phyloP scores from a whole-genome alignment of 495 filamentous ascomycete species.

The Tricharina praecox region DNA sequence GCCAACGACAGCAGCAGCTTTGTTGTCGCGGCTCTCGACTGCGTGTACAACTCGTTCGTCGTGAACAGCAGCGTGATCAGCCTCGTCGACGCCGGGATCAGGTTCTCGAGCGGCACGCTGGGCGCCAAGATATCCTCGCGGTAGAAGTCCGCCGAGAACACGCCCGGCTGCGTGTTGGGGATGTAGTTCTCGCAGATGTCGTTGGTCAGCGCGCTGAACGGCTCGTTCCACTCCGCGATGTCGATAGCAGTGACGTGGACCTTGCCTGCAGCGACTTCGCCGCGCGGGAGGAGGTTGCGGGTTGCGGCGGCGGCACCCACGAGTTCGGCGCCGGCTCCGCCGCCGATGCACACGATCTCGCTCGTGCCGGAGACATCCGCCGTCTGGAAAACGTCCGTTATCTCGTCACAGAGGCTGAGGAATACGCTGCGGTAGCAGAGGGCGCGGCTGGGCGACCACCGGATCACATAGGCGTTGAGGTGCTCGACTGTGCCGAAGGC shows the following conservation, averaged over 20 bases:
- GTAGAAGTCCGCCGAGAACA: slow-evolving; percentile 10
- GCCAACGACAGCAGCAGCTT: slow-evolving; percentile 51
- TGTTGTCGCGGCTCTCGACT: slow-evolving; percentile 57
- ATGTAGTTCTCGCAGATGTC: background rate
- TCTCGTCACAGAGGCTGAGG: slow-evolving; percentile 30
- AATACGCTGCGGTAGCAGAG: slow-evolving; percentile 62
- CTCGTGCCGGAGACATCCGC: slow-evolving; percentile 8
- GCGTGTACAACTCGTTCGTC: slow-evolving; percentile 82
- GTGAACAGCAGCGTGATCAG: slow-evolving; percentile 84
- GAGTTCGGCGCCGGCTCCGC: slow-evolving; percentile 71
- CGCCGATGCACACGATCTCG: slow-evolving; percentile 57
- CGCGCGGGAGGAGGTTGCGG: too few relatives aligned
- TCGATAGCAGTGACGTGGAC: slow-evolving; percentile 55
- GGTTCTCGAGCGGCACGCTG: background rate
- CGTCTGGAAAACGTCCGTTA: slow-evolving; percentile 25
- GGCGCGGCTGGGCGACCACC: slow-evolving; percentile 72
- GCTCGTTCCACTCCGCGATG: slow-evolving; percentile 54
- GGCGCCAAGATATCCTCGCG: slow-evolving; percentile 5
- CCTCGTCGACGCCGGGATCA: slow-evolving; percentile 22
- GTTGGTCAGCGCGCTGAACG: slow-evolving; percentile 30
- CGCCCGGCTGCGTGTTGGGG: background rate
- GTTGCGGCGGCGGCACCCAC: slow-evolving; percentile 50
- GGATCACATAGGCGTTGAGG: slow-evolving; percentile 61
- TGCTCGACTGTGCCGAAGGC: slow-evolving; percentile 57
- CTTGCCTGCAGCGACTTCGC: slow-evolving; percentile 5